Conservation (phyloP, 495 filamentous ascomycete genomes). For the Penicillium daleae region DNA sequence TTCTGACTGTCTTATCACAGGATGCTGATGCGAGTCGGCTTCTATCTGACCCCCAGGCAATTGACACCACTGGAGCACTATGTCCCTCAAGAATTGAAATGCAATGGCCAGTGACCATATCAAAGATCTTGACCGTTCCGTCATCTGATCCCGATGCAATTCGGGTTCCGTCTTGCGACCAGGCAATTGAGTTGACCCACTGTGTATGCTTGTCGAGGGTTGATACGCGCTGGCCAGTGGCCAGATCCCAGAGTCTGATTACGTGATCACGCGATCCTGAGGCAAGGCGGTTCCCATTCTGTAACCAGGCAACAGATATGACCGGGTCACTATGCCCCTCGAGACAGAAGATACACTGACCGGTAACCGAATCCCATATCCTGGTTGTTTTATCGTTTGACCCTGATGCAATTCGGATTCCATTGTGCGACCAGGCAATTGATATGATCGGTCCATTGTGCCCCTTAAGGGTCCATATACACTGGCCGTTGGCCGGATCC, state of each 20-base stretch:
- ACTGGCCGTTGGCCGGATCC: constrained; percentile 10
- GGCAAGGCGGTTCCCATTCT: neutral
- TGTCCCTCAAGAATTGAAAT: constrained; percentile 14
- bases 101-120: neutral
- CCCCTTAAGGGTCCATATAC: neutral
- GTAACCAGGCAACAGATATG: neutral
- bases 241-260: neutral
- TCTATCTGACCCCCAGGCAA: constrained; percentile 21
- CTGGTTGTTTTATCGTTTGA: neutral
- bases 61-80: constrained; percentile 6
- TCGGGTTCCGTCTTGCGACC: neutral
- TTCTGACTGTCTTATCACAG: neutral
- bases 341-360: neutral
- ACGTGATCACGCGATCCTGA: neutral
- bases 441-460: neutral
- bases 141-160: neutral
- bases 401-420: neutral
- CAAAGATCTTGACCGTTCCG: neutral
- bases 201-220: neutral
- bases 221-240: neutral
- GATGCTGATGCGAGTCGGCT: constrained; percentile 18
- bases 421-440: neutral
- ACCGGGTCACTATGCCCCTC: neutral
- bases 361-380: neutral
- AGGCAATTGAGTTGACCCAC: neutral